Evolutionary conservation across 108 stramenopile genomes (phyloP), one percentile per base, ranked within the genome.

Genomic region (Fragilaria radians): DNA sequence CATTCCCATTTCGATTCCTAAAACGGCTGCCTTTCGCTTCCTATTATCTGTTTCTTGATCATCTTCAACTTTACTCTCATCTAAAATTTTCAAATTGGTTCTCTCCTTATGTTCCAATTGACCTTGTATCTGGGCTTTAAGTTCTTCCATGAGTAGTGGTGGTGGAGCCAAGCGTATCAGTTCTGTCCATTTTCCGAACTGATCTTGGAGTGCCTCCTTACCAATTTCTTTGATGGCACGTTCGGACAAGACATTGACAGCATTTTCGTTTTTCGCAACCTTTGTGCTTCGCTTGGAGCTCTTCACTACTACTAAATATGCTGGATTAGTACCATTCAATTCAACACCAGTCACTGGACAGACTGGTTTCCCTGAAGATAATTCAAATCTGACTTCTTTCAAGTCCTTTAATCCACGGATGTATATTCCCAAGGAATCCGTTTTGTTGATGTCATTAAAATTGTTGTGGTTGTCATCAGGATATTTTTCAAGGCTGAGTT

Each of bases 281-380:
- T n/a, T 28, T 19, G 49, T 19, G 59, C 61, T 33, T 17, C 23
- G 25, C 22, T 51, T 28, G n/a, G n/a, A n/a, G n/a, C n/a, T n/a
- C 7, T 14, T 11, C 31, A 58, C 4, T 57, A 36, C 2, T 50
- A 91, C 54, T 3, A 88, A 34, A 26, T 73, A 55, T 0, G 78
- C 73, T 0, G 72, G 70, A 30, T 79, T 71, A 18, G 7, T 64
- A 27, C 86, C 90, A 31, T 73, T 83, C 67, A 78, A 74, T 61
- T 85, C 78, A 32, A 73, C 71, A 24, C 71, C 78, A 9, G 86
- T 83, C 22, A 91, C 67, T 24, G 90, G 90, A 70, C 90, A 91
- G 23, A 59, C 62, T 5, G 73, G 66, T 32, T 46, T 32, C 11
- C n/a, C 46, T n/a, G 34, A 36, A 11, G 49, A 46, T 9, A 58